Evolutionary conservation across 129 eudicot genomes (phyloP).

Genomic region (Saposhnikovia divaricata): DNA sequence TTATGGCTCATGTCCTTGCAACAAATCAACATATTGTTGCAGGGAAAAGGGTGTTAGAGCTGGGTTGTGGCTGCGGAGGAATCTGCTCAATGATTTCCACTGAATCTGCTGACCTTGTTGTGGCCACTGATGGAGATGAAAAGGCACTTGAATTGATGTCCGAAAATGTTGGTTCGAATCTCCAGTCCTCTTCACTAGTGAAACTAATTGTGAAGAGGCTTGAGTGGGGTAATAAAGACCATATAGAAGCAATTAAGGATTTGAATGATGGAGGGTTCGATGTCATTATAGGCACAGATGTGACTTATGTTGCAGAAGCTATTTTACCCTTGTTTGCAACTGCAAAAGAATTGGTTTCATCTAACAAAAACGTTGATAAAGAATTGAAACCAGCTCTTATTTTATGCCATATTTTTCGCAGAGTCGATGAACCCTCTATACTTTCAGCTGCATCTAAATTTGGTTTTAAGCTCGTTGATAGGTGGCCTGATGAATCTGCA

Average conservation of each 20-base stretch:
- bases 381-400: constrained; percentile 44
- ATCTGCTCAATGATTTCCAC: constrained; percentile 82
- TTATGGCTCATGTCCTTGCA: constrained; percentile 86
- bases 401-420: constrained; percentile 67
- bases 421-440: constrained; percentile 81
- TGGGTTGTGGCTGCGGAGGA: constrained; percentile 76
- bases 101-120: constrained; percentile 56
- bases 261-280: constrained; percentile 56
- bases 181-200: constrained; percentile 29
- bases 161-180: constrained; percentile 51
- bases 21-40: constrained; percentile 53
- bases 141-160: constrained; percentile 52
- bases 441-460: constrained; percentile 62
- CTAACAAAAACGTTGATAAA: constrained; percentile 8
- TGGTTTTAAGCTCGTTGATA: constrained; percentile 67
- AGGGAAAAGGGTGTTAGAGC: constrained; percentile 57
- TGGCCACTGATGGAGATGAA: constrained; percentile 79
- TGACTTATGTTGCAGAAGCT: constrained; percentile 72
- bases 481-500: constrained; percentile 42
- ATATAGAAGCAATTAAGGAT: constrained; percentile 46
- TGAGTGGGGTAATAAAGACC: constrained; percentile 66
- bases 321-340: constrained; percentile 71
- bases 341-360: constrained; percentile 52
- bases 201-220: constrained; percentile 40
- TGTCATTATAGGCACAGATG: constrained; percentile 79